Conservation (phyloP, 176 grass and related monocot genomes). For the Oryza australiensis region DNA sequence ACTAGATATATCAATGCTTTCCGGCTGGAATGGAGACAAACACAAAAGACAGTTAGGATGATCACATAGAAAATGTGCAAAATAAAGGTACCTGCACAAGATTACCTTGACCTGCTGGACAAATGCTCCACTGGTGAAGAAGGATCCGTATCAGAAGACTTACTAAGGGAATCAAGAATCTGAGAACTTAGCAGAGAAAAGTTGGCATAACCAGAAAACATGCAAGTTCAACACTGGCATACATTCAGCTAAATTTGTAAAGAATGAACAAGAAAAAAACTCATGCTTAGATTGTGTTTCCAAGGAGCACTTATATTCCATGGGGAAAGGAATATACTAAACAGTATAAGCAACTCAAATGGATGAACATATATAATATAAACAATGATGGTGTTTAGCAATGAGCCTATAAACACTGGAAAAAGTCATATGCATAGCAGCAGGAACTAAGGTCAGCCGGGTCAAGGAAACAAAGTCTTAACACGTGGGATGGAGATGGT, state of each 20-base stretch:
- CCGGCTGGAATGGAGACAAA: slow-evolving; percentile 54
- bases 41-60: not conserved
- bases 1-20: slow-evolving; percentile 94
- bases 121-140: slow-evolving; percentile 84
- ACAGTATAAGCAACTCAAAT: not conserved
- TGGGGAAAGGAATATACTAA: not conserved
- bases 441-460: too few relatives aligned
- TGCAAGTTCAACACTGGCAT: not conserved
- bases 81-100: not conserved
- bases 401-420: not conserved
- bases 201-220: slow-evolving; percentile 10
- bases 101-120: slow-evolving; percentile 79
- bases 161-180: slow-evolving; percentile 94
- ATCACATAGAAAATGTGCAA: not conserved
- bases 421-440: not conserved
- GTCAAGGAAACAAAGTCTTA: too few relatives aligned
- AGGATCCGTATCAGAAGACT: slow-evolving; percentile 72
- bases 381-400: not conserved
- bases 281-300: not conserved
- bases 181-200: slow-evolving; percentile 30
- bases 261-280: not conserved
- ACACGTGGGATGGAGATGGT: too few relatives aligned
- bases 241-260: slow-evolving; percentile 5
- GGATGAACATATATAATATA: not conserved
- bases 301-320: not conserved